Evolutionary conservation across 306 rosid species (phyloP), one percentile per base, ranked within the genome.

Genomic region (Cucurbita maxima): DNA sequence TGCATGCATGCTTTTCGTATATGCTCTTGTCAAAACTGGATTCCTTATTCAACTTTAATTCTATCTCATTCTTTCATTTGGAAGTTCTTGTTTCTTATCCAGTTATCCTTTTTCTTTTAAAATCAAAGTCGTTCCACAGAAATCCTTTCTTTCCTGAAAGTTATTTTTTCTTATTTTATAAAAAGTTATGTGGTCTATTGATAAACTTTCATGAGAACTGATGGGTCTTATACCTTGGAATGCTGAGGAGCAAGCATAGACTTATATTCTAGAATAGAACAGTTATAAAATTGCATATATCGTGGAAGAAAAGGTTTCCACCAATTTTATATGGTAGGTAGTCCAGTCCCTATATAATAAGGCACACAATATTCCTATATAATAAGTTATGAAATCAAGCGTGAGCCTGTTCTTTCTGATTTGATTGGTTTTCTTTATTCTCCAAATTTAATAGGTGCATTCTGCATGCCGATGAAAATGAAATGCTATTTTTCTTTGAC

Each of bases 401-500:
- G 30, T 20, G 72, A 19, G 16, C 10, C 54, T 10, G 11, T 44
- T 45, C 4, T 43, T 66, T 66, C 13, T 66, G 16, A 66, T n/a
- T 44, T 44, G 54, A 10, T 18, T 10, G 8, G 18, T 44, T 66
- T 43, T 20, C 72, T 64, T 64, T 12, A 64, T 18, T 64, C 25
- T 63, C 50, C 18, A 8, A 63, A 10, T 18, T 60, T 41, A 63
- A n/a, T 41, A 2, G 10, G 18, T 66, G 54, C 11, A 18, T 10
- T 43, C 37, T 66, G 16, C 50, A 69, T 52, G 75, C 74, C 59
- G 19, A 18, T 45, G 59, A 64, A 64, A 56, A 57, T 63, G 63
- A 81, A 45, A 25, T 50, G 82, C 75, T 22, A 62, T 5, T 58
- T 67, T 44, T 81, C 43, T 80, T 73, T 81, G 60, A 72, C 72